Percentiles rank a stretch among this genome's conserved stretches.
phyloP scores from a whole-genome alignment of 2,329 filamentous ascomycete species.

The Apiospora arundinis region DNA sequence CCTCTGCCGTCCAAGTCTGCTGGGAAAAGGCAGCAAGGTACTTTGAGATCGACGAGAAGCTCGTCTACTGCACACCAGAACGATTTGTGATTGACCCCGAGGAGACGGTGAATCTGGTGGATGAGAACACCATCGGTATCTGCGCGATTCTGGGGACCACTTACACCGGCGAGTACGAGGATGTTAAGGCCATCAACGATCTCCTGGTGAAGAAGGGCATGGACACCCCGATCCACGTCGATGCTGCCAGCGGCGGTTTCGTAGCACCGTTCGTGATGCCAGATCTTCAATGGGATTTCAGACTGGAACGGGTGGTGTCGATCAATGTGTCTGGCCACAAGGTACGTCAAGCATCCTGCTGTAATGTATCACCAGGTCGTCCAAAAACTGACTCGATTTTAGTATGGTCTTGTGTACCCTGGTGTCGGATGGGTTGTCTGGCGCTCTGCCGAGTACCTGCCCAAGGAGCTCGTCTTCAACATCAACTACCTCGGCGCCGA shows the following conservation, averaged over 20 bases:
- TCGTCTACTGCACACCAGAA: conserved; percentile 66
- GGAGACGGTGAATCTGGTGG: conserved; percentile 64
- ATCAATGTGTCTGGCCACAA: conserved; percentile 98
- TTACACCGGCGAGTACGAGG: conserved; percentile 95
- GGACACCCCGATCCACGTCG: conserved; percentile 89
- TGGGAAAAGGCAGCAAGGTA: conserved; percentile 94
- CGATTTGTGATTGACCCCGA: conserved; percentile 69
- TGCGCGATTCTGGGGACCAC: conserved; percentile 91
- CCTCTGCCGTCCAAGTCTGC: conserved; percentile 93
- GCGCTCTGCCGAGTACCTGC: conserved; percentile 82
- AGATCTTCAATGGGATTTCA: conserved; percentile 88
- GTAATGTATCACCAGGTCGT: neutral
- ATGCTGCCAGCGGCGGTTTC: conserved; percentile 91
- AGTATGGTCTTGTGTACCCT: conserved; percentile 76
- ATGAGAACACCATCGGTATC: conserved; percentile 85
- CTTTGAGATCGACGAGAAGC: conserved; percentile 93
- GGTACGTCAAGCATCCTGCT: conserved; percentile 38
- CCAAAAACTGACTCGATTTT: conserved; percentile 21
- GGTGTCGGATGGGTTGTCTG: conserved; percentile 95
- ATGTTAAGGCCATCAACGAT: conserved; percentile 91
- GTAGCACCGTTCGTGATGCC: conserved; percentile 91
- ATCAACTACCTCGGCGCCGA: conserved; percentile 98
- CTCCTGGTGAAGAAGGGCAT: conserved; percentile 76
- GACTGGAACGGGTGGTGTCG: conserved; percentile 84
- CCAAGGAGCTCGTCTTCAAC: conserved; percentile 95